Evolutionary conservation across 2,329 filamentous ascomycete species (phyloP), one percentile per base, ranked within the genome.

Genomic region (Nothomitra cinnamomea): DNA sequence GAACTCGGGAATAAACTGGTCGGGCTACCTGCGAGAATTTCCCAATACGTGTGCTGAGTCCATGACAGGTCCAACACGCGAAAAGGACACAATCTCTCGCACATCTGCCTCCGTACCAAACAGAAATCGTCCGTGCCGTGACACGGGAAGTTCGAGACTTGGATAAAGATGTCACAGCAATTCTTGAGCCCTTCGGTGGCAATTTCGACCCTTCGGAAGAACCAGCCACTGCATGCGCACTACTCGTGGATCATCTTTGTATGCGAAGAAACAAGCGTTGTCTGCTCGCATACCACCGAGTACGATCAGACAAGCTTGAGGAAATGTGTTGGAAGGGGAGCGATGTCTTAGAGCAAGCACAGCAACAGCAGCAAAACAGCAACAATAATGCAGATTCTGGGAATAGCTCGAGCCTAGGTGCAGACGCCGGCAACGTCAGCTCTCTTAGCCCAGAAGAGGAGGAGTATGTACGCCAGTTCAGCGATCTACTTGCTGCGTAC

Each of bases 211-310:
- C 88, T 0, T 78, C 82, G 15, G 77, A 82, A 10, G 82, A 95
- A 62, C 87, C 87, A 45, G 86, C 85, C 8, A 83, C 83, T 32
- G 89, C 90, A 2, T 94, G 87, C 64, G 86, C 87, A 1, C 74
- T 98, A 22, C 79, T 98, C 21, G 89, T 96, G 57, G 86, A 95
- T 65, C 90, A 98, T 65, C 73, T 98, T 10, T 88, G 86, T 60
- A 95, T 96, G 85, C 82, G 92, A 50, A 79, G 92, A 54, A 95
- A 98, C 67, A 98, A 98, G 68, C 83, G 92, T 43, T 98, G 92
- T 63, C 75, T 98, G 19, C 78, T 98, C 5, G 89, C 90, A 2
- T 98, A 98, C 65, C 92, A 98, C 66, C 82, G 85, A 32, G 89
- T 87, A 17, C 80, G 92, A 51, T 85, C 86, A 1, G 86, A 95